Percentiles rank a stretch among this genome's conserved stretches.
These are phyloP conservation scores for Penicillium hesseltinei DNA, from an alignment of 2,329 filamentous ascomycete species.

Conservation along the genomic window DNA sequence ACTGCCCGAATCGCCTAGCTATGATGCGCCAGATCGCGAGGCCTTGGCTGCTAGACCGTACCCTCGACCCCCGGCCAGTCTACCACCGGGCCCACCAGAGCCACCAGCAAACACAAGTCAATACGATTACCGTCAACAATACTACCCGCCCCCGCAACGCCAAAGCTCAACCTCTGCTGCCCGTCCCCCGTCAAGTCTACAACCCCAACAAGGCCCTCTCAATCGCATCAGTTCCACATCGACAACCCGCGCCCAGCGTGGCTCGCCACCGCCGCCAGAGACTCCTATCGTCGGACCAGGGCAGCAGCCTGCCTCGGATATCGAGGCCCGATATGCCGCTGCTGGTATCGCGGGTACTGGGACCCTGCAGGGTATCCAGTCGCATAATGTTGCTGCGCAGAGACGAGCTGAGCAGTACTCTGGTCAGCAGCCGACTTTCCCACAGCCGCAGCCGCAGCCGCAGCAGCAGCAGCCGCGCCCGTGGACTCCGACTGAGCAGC, in stretches of 20 bases:
- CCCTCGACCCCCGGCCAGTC: slow-evolving; percentile 33
- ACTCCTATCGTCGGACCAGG: slow-evolving; percentile 78
- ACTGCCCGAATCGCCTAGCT: slow-evolving; percentile 76
- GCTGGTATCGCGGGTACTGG: slow-evolving; percentile 84
- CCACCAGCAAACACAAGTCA: slow-evolving; percentile 35
- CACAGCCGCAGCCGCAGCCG: slow-evolving; percentile 38
- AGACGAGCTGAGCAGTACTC: slow-evolving; percentile 79
- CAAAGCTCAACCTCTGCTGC: slow-evolving; percentile 30
- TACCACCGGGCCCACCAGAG: slow-evolving; percentile 39
- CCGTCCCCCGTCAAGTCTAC: slow-evolving; percentile 37
- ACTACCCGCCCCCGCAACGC: slow-evolving; percentile 55
- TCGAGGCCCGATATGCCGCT: slow-evolving; percentile 87
- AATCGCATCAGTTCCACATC: slow-evolving; percentile 74
- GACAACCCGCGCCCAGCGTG: slow-evolving; percentile 85
- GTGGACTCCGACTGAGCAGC: slow-evolving; percentile 93
- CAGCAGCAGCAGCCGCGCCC: slow-evolving; percentile 54
- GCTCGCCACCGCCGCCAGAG: slow-evolving; percentile 91
- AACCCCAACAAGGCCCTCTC: slow-evolving; percentile 48
- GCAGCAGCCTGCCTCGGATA: slow-evolving; percentile 70
- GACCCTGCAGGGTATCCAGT: slow-evolving; percentile 72
- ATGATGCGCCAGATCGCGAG: slow-evolving; percentile 71
- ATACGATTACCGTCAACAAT: slow-evolving; percentile 60
- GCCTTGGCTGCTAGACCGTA: slow-evolving; percentile 71
- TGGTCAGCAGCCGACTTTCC: slow-evolving; percentile 43
- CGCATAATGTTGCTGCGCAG: slow-evolving; percentile 75